Conservation (phyloP, 345 rosid genomes). For the Aethionema arabicum region DNA sequence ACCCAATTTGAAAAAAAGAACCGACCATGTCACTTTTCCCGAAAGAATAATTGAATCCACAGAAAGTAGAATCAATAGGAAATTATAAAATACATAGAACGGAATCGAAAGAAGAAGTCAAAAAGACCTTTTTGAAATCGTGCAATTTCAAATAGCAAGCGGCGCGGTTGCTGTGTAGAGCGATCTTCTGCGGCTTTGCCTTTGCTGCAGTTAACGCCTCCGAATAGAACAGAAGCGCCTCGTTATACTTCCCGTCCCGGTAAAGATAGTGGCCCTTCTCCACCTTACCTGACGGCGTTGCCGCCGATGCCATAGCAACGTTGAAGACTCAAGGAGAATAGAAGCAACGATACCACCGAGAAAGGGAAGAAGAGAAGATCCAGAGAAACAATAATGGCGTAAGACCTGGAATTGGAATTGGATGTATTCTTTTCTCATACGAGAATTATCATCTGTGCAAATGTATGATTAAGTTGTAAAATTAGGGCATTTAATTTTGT, state of each 20-base stretch:
- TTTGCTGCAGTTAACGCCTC: slow-evolving; percentile 75
- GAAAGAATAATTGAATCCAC: neutral
- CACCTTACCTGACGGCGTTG: slow-evolving; percentile 55
- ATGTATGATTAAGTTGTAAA: neutral
- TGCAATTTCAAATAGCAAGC: slow-evolving; percentile 86
- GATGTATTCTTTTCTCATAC: neutral
- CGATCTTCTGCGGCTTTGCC: slow-evolving; percentile 74
- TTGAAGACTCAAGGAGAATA: neutral
- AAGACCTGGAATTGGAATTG: slow-evolving; percentile 6
- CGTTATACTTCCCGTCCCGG: slow-evolving; percentile 67
- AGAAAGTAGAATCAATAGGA: neutral
- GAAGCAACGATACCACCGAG: slow-evolving; percentile 4
- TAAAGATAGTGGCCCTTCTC: slow-evolving; percentile 87
- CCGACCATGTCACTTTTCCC: neutral
- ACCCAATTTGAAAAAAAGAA: neutral
- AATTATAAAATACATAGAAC: neutral
- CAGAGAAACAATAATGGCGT: slow-evolving; percentile 18
- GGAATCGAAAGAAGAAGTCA: neutral
- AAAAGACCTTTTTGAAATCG: slow-evolving; percentile 64
- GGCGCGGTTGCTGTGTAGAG: slow-evolving; percentile 91
- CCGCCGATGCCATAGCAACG: slow-evolving; percentile 48
- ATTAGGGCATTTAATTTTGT: slow-evolving; percentile 1
- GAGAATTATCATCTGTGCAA: slow-evolving; percentile 1
- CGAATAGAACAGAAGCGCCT: slow-evolving; percentile 69
- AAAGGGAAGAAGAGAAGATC: slow-evolving; percentile 17